Evolutionary conservation across 1,284 basidiomycete genomes (phyloP).

Genomic region (Melanopsichium pennsylvanicum): DNA sequence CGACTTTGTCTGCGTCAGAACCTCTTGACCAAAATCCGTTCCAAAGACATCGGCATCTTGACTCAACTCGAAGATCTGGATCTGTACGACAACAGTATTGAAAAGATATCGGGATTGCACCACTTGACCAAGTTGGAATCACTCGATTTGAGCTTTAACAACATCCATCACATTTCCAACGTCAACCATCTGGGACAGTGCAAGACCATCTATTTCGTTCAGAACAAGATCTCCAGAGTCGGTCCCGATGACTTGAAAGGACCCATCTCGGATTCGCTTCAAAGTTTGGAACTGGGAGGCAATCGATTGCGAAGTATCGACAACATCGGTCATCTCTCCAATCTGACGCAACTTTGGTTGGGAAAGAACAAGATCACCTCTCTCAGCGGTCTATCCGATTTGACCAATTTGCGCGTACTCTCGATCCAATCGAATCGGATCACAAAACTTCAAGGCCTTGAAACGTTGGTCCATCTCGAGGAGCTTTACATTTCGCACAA

Average conservation of each 20-base stretch:
- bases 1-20: slow-evolving; percentile 90
- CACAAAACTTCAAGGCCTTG: slow-evolving; percentile 81
- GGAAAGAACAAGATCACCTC: slow-evolving; percentile 73
- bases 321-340: slow-evolving; percentile 80
- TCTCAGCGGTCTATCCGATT: slow-evolving; percentile 33
- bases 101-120: slow-evolving; percentile 55
- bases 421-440: slow-evolving; percentile 90
- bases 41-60: slow-evolving; percentile 68
- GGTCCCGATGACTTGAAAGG: slow-evolving; percentile 71
- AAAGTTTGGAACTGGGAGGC: slow-evolving; percentile 89
- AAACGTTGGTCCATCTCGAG: slow-evolving; percentile 71
- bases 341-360: slow-evolving; percentile 91
- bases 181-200: slow-evolving; percentile 72
- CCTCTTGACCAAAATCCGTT: slow-evolving; percentile 76
- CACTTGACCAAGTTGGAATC: slow-evolving; percentile 75
- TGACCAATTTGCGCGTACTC: slow-evolving; percentile 66
- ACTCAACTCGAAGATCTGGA: slow-evolving; percentile 84
- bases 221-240: slow-evolving; percentile 90
- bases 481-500: slow-evolving; percentile 96
- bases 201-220: slow-evolving; percentile 87
- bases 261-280: slow-evolving; percentile 73
- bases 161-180: slow-evolving; percentile 71
- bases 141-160: slow-evolving; percentile 94
- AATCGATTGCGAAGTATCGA: slow-evolving; percentile 91
- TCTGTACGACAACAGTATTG: slow-evolving; percentile 90